Evolutionary conservation across 352 stramenopile genomes (phyloP).

Genomic region (Globisporangium acanthophoron): DNA sequence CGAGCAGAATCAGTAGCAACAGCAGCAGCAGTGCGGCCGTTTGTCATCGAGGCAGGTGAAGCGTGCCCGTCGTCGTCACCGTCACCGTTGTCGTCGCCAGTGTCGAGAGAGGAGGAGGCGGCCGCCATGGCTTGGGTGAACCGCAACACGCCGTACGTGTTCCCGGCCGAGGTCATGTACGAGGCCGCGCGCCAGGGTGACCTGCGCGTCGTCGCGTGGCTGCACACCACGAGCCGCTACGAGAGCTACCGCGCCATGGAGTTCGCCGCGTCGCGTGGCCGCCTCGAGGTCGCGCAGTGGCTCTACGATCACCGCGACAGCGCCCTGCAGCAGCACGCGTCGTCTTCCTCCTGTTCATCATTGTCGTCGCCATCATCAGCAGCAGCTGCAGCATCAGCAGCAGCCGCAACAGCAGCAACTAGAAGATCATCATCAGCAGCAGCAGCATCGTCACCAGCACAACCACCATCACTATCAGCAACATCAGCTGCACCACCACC

Average conservation of each 20-base stretch:
- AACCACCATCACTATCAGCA: too few relatives aligned
- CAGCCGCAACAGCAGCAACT: neutral
- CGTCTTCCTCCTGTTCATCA: too few relatives aligned
- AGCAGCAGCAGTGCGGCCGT: constrained; percentile 7
- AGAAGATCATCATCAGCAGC: too few relatives aligned
- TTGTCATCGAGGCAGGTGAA: neutral
- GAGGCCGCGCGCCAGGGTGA: constrained; percentile 30
- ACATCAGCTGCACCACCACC: too few relatives aligned
- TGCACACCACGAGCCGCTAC: constrained; percentile 28
- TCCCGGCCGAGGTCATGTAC: constrained; percentile 34
- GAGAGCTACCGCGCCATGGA: constrained; percentile 36
- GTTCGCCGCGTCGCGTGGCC: constrained; percentile 22
- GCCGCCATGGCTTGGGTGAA: constrained; percentile 21
- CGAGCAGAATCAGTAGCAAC: neutral
- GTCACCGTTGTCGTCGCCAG: too few relatives aligned
- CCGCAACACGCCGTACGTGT: constrained; percentile 26
- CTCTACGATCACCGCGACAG: constrained; percentile 17
- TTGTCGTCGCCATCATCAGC: neutral
- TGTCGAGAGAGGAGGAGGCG: too few relatives aligned
- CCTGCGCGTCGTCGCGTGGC: constrained; percentile 30
- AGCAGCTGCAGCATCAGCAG: neutral
- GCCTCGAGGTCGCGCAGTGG: constrained; percentile 33
- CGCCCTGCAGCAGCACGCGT: neutral
- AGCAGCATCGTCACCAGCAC: too few relatives aligned
- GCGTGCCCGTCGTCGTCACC: neutral